Base-by-base conservation (phyloP, 495 filamentous ascomycete genomes). In the Jackrogersella multiformis region DNA sequence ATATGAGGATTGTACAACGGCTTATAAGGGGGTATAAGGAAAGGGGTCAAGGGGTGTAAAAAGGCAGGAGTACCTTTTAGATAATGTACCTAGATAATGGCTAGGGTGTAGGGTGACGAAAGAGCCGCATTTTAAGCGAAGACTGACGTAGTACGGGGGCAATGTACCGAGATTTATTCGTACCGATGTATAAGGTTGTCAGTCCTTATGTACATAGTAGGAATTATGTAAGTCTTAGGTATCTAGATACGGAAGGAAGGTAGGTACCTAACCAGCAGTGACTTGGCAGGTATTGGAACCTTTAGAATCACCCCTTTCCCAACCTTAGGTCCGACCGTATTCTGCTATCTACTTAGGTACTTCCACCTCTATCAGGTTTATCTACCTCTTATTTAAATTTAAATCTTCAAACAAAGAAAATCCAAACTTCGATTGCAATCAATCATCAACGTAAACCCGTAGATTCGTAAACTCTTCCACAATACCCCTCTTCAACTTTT, bases 271-370 rank as follows among this genome's bases (percentile, higher is more conserved):
- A 30, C 26, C 26, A n/a, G n/a, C n/a, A n/a, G n/a, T n/a, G n/a
- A n/a, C n/a, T n/a, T n/a, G n/a, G n/a, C n/a, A n/a, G n/a, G n/a
- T n/a, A n/a, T n/a, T n/a, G n/a, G n/a, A n/a, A n/a, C n/a, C n/a
- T n/a, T 34, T 53, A 53, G 49, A 32, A 49, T 24, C 26, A 36
- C 49, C 49, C 32, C 21, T 42, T 36, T n/a, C 16, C 30, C 3
- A 35, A 36, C n/a, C n/a, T n/a, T n/a, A n/a, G 49, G 49, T 53
- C 49, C 30, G 49, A 53, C 49, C 49, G 49, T 18, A 53, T 36
- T 36, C 16, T 34, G 4, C 30, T 20, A 21, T 23, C 32, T n/a
- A n/a, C n/a, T n/a, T n/a, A n/a, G n/a, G n/a, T n/a, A n/a, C n/a
- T n/a, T n/a, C n/a, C n/a, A n/a, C n/a, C n/a, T n/a, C n/a, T n/a